Conservation (phyloP, 2,329 filamentous ascomycete species). For the Epichloe glyceriae region DNA sequence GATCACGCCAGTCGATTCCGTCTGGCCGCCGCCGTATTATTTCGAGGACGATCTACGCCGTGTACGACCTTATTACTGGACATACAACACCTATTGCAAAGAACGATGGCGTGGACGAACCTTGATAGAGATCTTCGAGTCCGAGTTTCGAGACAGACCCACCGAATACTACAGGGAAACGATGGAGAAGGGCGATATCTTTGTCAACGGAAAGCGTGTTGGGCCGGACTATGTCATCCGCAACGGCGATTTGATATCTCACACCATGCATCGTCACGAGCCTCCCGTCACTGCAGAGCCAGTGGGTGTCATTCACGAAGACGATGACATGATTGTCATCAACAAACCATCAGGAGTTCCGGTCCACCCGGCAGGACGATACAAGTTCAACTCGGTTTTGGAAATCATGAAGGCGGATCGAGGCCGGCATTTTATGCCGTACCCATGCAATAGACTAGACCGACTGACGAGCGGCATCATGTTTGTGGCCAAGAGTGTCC, state of each 20-base stretch:
- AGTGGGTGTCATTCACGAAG: constrained; percentile 77
- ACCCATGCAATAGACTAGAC: constrained; percentile 86
- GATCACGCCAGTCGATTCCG: constrained; percentile 3
- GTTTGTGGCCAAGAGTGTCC: constrained; percentile 84
- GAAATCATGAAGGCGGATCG: constrained; percentile 83
- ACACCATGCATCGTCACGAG: constrained; percentile 91
- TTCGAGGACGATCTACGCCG: constrained; percentile 73
- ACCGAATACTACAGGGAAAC: constrained; percentile 77
- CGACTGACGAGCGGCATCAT: constrained; percentile 91
- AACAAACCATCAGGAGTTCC: constrained; percentile 93
- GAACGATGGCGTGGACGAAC: constrained; percentile 76
- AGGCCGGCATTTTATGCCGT: constrained; percentile 38
- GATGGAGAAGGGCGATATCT: constrained; percentile 67
- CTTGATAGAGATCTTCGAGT: constrained; percentile 76
- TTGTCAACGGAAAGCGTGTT: constrained; percentile 63
- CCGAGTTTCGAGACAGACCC: constrained; percentile 83
- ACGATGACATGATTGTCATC: constrained; percentile 87
- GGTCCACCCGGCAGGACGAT: constrained; percentile 87
- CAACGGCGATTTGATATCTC: constrained; percentile 84
- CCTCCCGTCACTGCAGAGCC: constrained; percentile 76
- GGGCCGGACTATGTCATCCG: constrained; percentile 58
- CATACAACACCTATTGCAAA: constrained; percentile 92
- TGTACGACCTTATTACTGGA: constrained; percentile 78
- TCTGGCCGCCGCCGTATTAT: constrained; percentile 58
- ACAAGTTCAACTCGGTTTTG: constrained; percentile 88